Base-by-base conservation (phyloP, 371 early-diverging fungal genomes). In the Actinomucor elegans region DNA sequence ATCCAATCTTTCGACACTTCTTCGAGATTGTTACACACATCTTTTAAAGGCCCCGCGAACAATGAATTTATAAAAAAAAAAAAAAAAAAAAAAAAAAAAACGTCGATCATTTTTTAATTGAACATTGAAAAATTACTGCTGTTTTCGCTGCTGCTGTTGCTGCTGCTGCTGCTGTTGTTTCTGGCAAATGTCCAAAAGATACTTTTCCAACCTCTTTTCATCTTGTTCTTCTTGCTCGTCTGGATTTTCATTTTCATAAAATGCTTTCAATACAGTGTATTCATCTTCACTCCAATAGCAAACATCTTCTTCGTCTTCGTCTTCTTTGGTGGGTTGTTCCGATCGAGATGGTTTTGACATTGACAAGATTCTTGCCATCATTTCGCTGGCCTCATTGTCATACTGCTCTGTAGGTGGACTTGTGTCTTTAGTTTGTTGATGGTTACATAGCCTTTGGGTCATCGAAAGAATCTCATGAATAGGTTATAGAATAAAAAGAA, bases 371-470 rank as follows among this genome's bases (percentile, higher is more conserved):
- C 24, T 27, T 35, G 33, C 35, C 45, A 57, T 26, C 50, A 50
- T 49, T 42, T 57, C 44, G 27, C 26, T 43, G 17, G 44, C 34
- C 43, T 57, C 57, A 36, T 47, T 38, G 24, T 31, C 57, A 38
- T 38, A 18, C 12, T 20, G 40, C 18, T 37, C 38, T 12, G 41
- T 26, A n/a, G 23, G 23, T 41, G 41, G 26, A 10, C 44, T 33
- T 52, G 42, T 35, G 34, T 43, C 43, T 42, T 48, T 29, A 33
- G 37, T 34, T 35, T 40, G 35, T 43, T 48, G 42, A 23, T 29
- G 28, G n/a, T 57, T 57, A 43, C 57, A 57, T 57, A 48, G 32
- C 35, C 35, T 42, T 57, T 57, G 57, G 57, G 57, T 57, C 57
- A 57, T 57, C 35, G 41, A 49, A 49, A 38, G 47, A 37, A 55